phyloP scores from a whole-genome alignment of 73 alveolate species.

The Stentor roeselii region DNA sequence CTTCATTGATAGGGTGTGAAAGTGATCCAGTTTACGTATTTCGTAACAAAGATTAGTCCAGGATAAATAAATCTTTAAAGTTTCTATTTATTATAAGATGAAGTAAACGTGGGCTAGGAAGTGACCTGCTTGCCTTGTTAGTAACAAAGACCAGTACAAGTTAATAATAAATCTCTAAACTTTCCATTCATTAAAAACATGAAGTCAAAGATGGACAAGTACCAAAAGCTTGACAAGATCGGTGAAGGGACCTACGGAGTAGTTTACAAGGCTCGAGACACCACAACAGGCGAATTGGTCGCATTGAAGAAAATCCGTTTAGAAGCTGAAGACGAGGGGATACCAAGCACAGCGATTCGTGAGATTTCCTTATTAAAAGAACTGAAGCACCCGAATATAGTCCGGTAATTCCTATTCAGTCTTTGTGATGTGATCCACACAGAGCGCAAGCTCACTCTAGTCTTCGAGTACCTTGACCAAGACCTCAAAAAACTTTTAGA shows the following conservation, averaged over 20 bases:
- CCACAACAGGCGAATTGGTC: slow-evolving; percentile 66
- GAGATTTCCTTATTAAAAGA: slow-evolving; percentile 90
- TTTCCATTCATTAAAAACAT: not conserved
- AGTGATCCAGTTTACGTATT: not conserved
- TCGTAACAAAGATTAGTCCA: not conserved
- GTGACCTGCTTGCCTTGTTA: not conserved
- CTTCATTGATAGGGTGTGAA: not conserved
- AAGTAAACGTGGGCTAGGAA: not conserved
- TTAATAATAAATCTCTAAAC: no score
- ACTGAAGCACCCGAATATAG: slow-evolving; percentile 92
- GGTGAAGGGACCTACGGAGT: slow-evolving; percentile 96
- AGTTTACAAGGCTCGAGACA: slow-evolving; percentile 83
- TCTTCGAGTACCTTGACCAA: slow-evolving; percentile 69
- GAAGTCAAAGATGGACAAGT: slow-evolving; percentile 54
- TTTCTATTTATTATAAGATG: not conserved
- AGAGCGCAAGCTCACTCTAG: slow-evolving; percentile 65
- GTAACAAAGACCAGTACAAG: not conserved
- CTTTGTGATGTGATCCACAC: slow-evolving; percentile 69
- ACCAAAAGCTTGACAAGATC: slow-evolving; percentile 80
- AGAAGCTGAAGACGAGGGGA: slow-evolving; percentile 95
- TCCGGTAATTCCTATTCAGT: slow-evolving; percentile 60
- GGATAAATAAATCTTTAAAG: no score
- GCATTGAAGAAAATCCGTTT: slow-evolving; percentile 90
- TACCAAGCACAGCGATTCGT: slow-evolving; percentile 93
- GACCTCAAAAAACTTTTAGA: slow-evolving; percentile 75